These are phyloP conservation scores for Fusarium sp. DNA, from an alignment of 2,329 filamentous ascomycete genomes.

Conservation along the genomic window DNA sequence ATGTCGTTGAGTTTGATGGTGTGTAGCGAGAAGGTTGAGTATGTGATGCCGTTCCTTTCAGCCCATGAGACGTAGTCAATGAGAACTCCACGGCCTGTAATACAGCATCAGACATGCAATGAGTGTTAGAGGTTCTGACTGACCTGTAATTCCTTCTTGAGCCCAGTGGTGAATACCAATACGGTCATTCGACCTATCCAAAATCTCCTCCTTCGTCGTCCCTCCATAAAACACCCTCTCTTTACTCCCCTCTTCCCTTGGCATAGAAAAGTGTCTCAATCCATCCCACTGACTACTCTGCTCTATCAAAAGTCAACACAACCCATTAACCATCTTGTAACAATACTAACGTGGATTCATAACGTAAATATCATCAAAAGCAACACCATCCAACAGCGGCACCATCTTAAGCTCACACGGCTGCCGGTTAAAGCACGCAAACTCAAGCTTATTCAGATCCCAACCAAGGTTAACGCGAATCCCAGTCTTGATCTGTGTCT, in stretches of 20 bases:
- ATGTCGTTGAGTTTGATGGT: slow-evolving; percentile 49
- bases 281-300: slow-evolving; percentile 66
- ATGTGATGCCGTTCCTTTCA: slow-evolving; percentile 50
- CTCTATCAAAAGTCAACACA: slow-evolving; percentile 37
- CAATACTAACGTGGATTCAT: slow-evolving; percentile 56
- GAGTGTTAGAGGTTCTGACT: background rate
- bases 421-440: slow-evolving; percentile 64
- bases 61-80: slow-evolving; percentile 63
- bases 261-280: slow-evolving; percentile 61
- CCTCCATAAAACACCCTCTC: slow-evolving; percentile 62
- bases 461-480: slow-evolving; percentile 64
- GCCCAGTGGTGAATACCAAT: slow-evolving; percentile 63
- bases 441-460: slow-evolving; percentile 67
- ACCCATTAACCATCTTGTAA: fast-evolving
- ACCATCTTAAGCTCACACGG: slow-evolving; percentile 63
- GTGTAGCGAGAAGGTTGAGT: slow-evolving; percentile 56
- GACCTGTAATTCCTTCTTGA: slow-evolving; percentile 52
- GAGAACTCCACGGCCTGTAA: slow-evolving; percentile 61
- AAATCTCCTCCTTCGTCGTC: slow-evolving; percentile 58
- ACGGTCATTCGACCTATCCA: slow-evolving; percentile 55
- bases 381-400: slow-evolving; percentile 58
- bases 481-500: slow-evolving; percentile 63
- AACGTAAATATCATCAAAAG: slow-evolving; percentile 62
- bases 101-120: fast-evolving
- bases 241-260: slow-evolving; percentile 49